These are phyloP conservation scores for Leishmania mexicana DNA, from an alignment of 208 protist species.

Conservation along the genomic window DNA sequence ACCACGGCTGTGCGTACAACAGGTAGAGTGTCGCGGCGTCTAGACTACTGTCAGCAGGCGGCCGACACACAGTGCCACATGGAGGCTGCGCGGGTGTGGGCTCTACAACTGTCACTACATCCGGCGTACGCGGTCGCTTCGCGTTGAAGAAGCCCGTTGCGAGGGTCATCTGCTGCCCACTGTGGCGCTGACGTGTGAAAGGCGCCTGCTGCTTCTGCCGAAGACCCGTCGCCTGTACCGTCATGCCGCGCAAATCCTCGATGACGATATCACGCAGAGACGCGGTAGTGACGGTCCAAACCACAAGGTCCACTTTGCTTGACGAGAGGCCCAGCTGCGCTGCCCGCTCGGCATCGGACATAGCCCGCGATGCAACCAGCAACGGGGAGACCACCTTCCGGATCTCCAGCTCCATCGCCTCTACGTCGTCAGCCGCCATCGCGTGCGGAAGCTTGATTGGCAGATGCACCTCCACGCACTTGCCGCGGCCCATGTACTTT, in stretches of 20 bases:
- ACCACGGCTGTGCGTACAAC: conserved; percentile 10
- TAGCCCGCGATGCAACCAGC: conserved; percentile 45
- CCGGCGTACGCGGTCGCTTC: conserved; percentile 19
- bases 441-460: conserved; percentile 55
- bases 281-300: conserved; percentile 73
- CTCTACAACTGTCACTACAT: conserved; percentile 23
- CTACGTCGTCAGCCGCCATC: conserved; percentile 35
- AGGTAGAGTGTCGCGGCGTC: conserved; percentile 3
- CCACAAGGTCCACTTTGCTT: conserved; percentile 12
- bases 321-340: conserved; percentile 44
- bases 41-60: not conserved
- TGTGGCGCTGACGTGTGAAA: conserved; percentile 17
- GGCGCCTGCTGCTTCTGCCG: conserved; percentile 21
- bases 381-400: conserved; percentile 46
- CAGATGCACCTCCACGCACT: conserved; percentile 82
- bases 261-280: conserved; percentile 66
- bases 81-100: conserved; percentile 12
- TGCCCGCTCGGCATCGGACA: conserved; percentile 55
- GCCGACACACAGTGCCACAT: not conserved
- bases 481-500: conserved; percentile 88
- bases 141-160: conserved; percentile 54
- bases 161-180: conserved; percentile 59
- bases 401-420: conserved; percentile 51
- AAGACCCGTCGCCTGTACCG: conserved; percentile 75
- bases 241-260: conserved; percentile 80